phyloP scores from a whole-genome alignment of 2,329 filamentous ascomycete genomes.

The Helicocarpus griseus region DNA sequence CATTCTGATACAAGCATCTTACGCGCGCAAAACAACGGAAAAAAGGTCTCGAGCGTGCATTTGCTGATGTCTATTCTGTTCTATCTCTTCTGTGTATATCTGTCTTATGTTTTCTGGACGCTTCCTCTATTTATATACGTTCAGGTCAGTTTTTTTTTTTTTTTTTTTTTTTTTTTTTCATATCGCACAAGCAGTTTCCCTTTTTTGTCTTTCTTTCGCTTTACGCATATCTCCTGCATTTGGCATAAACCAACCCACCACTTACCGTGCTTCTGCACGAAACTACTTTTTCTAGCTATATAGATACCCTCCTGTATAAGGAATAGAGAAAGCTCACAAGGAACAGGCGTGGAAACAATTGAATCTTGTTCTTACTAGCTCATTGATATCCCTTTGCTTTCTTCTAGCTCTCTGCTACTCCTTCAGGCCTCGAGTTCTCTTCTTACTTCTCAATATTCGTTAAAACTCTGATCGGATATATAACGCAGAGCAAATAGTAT shows the following conservation, averaged over 20 bases:
- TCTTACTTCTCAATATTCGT: neutral
- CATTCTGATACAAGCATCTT: too few relatives aligned
- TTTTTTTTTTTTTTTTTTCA: neutral
- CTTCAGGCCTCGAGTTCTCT: neutral
- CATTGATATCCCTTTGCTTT: too few relatives aligned
- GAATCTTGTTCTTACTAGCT: neutral
- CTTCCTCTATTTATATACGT: too few relatives aligned
- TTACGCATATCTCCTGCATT: too few relatives aligned
- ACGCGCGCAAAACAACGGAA: too few relatives aligned
- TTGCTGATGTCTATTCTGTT: too few relatives aligned
- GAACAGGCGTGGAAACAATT: neutral
- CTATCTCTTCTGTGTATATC: too few relatives aligned
- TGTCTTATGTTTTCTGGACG: too few relatives aligned
- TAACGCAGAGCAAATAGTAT: too few relatives aligned
- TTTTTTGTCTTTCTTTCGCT: neutral
- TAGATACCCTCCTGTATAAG: neutral
- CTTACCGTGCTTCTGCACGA: neutral
- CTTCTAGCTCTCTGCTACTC: neutral
- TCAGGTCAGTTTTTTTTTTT: neutral
- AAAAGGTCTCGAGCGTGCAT: too few relatives aligned
- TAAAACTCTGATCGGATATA: too few relatives aligned
- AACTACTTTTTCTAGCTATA: neutral
- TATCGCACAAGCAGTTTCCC: neutral
- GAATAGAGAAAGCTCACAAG: neutral
- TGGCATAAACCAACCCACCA: too few relatives aligned